Percentiles rank a stretch among this genome's conserved stretches.
These are phyloP conservation scores for Phytophthora kernoviae DNA, from an alignment of 352 stramenopile species.

Conservation along the genomic window DNA sequence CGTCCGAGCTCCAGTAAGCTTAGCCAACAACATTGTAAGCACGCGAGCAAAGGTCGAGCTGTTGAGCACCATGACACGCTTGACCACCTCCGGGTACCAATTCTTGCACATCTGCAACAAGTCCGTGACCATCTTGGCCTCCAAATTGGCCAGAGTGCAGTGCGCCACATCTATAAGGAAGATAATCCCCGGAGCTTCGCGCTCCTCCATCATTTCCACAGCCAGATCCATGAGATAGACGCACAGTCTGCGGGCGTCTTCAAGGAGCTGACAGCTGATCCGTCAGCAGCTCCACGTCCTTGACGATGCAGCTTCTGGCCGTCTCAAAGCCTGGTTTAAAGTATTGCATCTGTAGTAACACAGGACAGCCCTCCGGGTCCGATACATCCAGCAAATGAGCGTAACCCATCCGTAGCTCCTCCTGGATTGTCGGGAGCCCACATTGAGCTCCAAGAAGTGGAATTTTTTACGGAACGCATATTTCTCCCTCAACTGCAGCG, in stretches of 20 bases:
- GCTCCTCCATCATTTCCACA: conserved; percentile 76
- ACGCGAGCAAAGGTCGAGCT: conserved; percentile 56
- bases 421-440: conserved; percentile 63
- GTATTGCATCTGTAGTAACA: conserved; percentile 63
- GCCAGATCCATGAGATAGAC: conserved; percentile 83
- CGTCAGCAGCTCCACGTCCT: conserved; percentile 53
- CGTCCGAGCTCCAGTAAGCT: conserved; percentile 50
- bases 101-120: conserved; percentile 62
- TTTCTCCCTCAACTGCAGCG: conserved; percentile 75
- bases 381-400: conserved; percentile 68
- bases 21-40: conserved; percentile 58
- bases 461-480: conserved; percentile 47
- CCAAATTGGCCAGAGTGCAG: conserved; percentile 50
- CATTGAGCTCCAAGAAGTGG: conserved; percentile 67
- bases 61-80: conserved; percentile 67
- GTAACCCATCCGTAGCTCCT: conserved; percentile 78
- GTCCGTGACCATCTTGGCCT: conserved; percentile 71
- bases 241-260: conserved; percentile 67
- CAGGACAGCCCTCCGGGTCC: conserved; percentile 53
- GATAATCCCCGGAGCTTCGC: conserved; percentile 59
- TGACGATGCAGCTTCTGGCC: conserved; percentile 66
- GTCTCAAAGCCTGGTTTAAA: conserved; percentile 68
- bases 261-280: conserved; percentile 59
- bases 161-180: conserved; percentile 73
- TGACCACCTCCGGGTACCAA: conserved; percentile 70